Base-by-base conservation (phyloP, 75 land plant species). In the Azolla pinnata region DNA sequence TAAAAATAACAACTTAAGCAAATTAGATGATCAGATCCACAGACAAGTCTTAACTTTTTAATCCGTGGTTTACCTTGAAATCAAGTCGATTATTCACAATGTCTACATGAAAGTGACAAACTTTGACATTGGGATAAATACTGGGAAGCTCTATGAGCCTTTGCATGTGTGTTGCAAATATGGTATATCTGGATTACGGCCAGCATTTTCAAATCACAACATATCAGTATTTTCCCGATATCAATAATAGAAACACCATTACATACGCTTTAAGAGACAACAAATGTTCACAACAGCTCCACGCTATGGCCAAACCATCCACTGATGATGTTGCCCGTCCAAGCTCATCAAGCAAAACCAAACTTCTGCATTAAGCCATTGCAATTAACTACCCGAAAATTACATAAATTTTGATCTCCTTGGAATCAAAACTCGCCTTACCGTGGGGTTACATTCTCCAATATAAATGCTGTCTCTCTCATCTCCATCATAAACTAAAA, bases 401-500 rank as follows among this genome's bases (percentile, higher is more conserved):
- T 46, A 4, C 10, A 46, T 2, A 46, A 4, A 14, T 14, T 14
- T 4, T 3, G 23, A 18, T 14, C 21, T 18, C 2, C 21, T 46
- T 1, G 27, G 27, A 26, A 4, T 2, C 54, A 57, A 57, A 1
- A 19, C 23, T 1, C 33, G 4, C 16, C 26, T 32, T 70, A 91
- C 98, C 82, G 81, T 45, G 74, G 59, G 56, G 90, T 72, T 47
- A 81, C 74, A 75, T 93, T 93, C 44, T 85, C 84, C 85, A 88
- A 62, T 50, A 93, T 32, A 70, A 82, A 93, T 44, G 98, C 87
- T 48, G 96, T 85, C 67, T 93, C 98, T 60, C 69, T 85, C 98
- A 93, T 93, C 78, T 93, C 98, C 56, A 84, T 93, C 98, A 93
- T 93, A 68, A 93, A 93, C 98, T 93, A 75, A 58, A 79, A 20